phyloP scores from a whole-genome alignment of 768 basidiomycete genomes.

The Ramaria sp. region DNA sequence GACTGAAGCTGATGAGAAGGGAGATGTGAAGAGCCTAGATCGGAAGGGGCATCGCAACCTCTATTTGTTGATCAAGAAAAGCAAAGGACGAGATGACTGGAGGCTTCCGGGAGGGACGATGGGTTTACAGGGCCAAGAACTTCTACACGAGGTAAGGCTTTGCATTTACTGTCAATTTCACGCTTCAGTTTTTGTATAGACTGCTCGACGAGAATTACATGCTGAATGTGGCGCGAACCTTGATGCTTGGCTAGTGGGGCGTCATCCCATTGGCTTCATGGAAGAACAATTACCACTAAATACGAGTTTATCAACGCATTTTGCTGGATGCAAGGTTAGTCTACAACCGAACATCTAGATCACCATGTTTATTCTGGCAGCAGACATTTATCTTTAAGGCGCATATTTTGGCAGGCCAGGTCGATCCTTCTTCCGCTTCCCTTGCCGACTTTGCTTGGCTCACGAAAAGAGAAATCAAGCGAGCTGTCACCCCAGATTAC shows the following conservation, averaged over 20 bases:
- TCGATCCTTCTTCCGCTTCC: conserved; percentile 40
- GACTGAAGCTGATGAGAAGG: conserved; percentile 46
- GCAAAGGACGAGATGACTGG: conserved; percentile 50
- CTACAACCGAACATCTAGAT: background rate
- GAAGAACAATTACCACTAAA: conserved; percentile 29
- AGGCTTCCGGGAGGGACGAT: conserved; percentile 58
- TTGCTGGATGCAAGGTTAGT: conserved; percentile 1
- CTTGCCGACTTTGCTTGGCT: conserved; percentile 85
- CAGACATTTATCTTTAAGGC: conserved; percentile 94
- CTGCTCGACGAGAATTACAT: conserved; percentile 60
- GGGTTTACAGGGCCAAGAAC: conserved; percentile 47
- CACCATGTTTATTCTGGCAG: background rate
- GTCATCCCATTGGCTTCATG: conserved; percentile 76
- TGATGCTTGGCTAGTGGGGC: conserved; percentile 92
- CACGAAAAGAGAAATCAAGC: conserved; percentile 81
- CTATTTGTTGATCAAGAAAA: conserved; percentile 66
- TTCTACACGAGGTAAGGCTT: conserved; percentile 58
- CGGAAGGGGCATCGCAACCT: conserved; percentile 77
- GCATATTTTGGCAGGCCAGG: conserved; percentile 86
- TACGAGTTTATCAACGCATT: background rate
- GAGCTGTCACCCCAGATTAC: conserved; percentile 55
- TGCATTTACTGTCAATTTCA: background rate
- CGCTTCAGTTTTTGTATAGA: conserved; percentile 30
- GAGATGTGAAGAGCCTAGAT: conserved; percentile 68
- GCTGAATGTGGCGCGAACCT: conserved; percentile 70